These are phyloP conservation scores for Arachis hypogaea DNA, from an alignment of 306 rosid species.

Conservation along the genomic window DNA sequence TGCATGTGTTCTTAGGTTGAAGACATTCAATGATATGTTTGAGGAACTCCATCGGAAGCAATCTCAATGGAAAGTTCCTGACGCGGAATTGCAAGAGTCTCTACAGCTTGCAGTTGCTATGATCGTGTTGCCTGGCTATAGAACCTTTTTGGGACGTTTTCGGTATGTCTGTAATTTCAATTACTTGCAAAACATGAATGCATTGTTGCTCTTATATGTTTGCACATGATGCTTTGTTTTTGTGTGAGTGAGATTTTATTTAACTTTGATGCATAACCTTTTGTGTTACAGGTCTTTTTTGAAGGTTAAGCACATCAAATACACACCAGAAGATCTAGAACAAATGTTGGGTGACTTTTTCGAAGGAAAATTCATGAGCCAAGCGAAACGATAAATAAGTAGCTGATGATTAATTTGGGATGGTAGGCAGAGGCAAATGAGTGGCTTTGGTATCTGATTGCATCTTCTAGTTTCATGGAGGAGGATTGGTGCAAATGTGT, in stretches of 20 bases:
- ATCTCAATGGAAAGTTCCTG: constrained; percentile 97
- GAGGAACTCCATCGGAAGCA: constrained; percentile 98
- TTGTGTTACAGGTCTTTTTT: constrained; percentile 64
- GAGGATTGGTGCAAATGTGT: too few relatives aligned
- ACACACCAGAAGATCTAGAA: constrained; percentile 84
- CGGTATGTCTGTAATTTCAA: constrained; percentile 56
- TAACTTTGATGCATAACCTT: constrained; percentile 28
- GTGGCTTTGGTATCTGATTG: too few relatives aligned
- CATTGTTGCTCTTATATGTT: constrained; percentile 6
- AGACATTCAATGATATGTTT: constrained; percentile 75
- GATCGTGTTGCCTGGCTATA: constrained; percentile 91
- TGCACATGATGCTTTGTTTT: constrained; percentile 8
- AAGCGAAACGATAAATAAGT: constrained; percentile 57
- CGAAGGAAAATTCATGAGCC: constrained; percentile 81
- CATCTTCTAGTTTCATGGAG: too few relatives aligned
- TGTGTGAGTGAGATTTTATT: background rate
- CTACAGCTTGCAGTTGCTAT: constrained; percentile 93
- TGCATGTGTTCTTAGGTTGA: constrained; percentile 62
- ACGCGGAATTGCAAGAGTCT: constrained; percentile 90
- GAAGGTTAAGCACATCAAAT: constrained; percentile 80
- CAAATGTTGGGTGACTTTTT: constrained; percentile 93
- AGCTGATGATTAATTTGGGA: constrained; percentile 21
- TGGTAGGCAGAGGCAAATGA: background rate
- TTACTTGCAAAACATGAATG: constrained; percentile 21
- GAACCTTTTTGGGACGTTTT: constrained; percentile 83